Evolutionary conservation across 2,329 filamentous ascomycete genomes (phyloP), one percentile per base, ranked within the genome.

Genomic region (Calonectria hongkongensis): DNA sequence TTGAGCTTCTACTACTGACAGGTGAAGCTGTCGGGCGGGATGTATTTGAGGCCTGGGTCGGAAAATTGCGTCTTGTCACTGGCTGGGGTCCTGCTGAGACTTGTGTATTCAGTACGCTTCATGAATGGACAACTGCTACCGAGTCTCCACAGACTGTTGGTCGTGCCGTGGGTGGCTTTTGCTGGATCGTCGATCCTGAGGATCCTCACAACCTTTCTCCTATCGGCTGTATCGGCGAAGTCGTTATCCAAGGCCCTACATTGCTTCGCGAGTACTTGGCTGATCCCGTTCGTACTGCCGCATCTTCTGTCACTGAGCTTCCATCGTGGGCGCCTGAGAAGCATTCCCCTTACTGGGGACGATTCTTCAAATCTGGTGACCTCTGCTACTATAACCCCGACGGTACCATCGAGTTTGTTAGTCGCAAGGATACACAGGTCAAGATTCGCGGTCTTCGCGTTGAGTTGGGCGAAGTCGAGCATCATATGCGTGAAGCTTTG

Each of bases 361-460:
- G 66, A 16, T 66, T 79, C 12, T 80, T 79, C 18, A 74, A 76
- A 47, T 77, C 79, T 2, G 77, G 78, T 1, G 79, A 79, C 51
- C 66, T 80, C 6, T 76, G 76, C 8, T 65, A 73, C n/a, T 83
- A 84, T 28, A 73, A 81, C 36, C 36, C 65, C 0, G 80, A 87
- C 71, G 84, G 85, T 10, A 75, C 73, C 12, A 78, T 88, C 18
- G 73, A 80, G 0, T 87, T 84, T 68, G 75, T 88, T 51, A 88
- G 88, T 50, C 83, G 89, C 30, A 88, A 88, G 74, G 89, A 91
- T 75, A 84, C 83, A 0, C 89, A 91, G 78, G 84, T 91, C 45
- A 91, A 91, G 77, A 80, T 91, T 21, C 84, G 86, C 36, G 90
- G 91, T 51, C 89, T 86, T 67, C 79, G 88, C 68, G 58, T 63